These are phyloP conservation scores for Trametes cingulata DNA, from an alignment of 768 basidiomycete species.

Conservation along the genomic window DNA sequence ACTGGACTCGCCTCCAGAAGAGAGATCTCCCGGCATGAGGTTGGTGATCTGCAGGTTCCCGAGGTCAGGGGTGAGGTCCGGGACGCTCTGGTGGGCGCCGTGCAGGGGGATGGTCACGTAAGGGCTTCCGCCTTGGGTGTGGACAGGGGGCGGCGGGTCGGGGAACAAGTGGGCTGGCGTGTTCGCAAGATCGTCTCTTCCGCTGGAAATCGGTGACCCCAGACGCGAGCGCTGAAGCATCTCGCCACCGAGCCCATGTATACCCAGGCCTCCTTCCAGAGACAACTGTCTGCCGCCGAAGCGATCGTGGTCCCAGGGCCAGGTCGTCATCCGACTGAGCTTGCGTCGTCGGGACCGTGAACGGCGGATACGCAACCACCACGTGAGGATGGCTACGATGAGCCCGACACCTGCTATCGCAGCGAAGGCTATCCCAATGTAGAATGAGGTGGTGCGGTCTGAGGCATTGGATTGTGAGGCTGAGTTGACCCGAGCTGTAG, in stretches of 20 bases:
- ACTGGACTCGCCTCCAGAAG: slow-evolving; percentile 31
- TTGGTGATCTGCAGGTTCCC: slow-evolving; percentile 52
- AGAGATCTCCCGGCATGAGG: slow-evolving; percentile 46
- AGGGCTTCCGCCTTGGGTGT: slow-evolving; percentile 13
- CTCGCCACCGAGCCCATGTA: neutral
- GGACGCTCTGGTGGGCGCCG: slow-evolving; percentile 29
- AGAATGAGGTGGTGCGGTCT: slow-evolving; percentile 20
- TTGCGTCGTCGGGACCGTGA: slow-evolving; percentile 21
- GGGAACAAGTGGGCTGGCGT: neutral
- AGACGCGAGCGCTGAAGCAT: neutral
- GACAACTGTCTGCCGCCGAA: neutral
- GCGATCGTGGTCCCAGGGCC: slow-evolving; percentile 25
- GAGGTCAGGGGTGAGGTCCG: slow-evolving; percentile 36
- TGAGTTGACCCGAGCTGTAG: neutral
- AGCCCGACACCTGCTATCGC: slow-evolving; percentile 23
- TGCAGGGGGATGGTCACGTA: slow-evolving; percentile 28
- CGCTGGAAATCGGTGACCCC: neutral
- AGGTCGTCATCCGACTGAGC: slow-evolving; percentile 11
- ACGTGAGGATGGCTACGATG: slow-evolving; percentile 25
- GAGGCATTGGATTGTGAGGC: slow-evolving; percentile 2
- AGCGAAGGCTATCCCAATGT: slow-evolving; percentile 29
- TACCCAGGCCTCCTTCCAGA: slow-evolving; percentile 12
- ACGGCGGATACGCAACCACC: slow-evolving; percentile 29
- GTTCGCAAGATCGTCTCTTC: neutral
- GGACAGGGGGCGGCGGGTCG: slow-evolving; percentile 2